Base-by-base conservation (phyloP, 2,329 filamentous ascomycete genomes). In the Hypoxylon sp. region DNA sequence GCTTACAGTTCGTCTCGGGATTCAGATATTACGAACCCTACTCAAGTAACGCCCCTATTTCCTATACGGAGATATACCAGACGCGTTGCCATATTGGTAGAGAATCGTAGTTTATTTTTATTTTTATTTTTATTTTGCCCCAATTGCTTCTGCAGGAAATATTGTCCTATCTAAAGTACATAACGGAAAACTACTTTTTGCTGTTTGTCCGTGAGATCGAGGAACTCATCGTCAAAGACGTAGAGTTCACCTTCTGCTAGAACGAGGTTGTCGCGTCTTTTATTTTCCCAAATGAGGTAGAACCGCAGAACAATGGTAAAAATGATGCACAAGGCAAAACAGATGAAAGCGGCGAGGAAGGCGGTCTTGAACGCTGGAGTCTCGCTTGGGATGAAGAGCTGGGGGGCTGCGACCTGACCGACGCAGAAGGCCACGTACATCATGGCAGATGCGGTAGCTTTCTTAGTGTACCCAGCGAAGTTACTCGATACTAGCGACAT, bases 261-360 rank as follows among this genome's bases (percentile, higher is more conserved):
- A 6, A 5, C 31, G 10, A 63, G 39, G 4, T 46, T 26, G 50
- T 87, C 86, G 70, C 88, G 88, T 71, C 80, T 84, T 70, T 79
- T 81, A 70, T 90, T 91, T 76, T 87, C 81, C 52, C 78, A 75
- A 10, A 75, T 80, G 14, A 90, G 79, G 59, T 87, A 84, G 72
- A 82, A 84, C 13, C 87, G 79, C 65, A 89, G 78, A 35, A 82
- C 83, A 9, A 84, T 71, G 37, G 86, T 82, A 1, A 84, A 78
- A 0, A 83, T 42, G 0, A 88, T 82, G 54, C 87, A 80, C 19
- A 86, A 73, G 0, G 81, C 82, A 74, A 89, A 90, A 77, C 87
- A 90, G 3, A 86, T 85, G 59, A 91, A 82, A 71, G 90, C 88
- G 2, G 86, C 87, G 5, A 85, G 81, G 70, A 91, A 90, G 0